A percentile compares a stretch with the other conserved stretches of the same genome.
These are phyloP conservation scores for Viola pubescens DNA, from an alignment of 441 rosid species.

Conservation along the genomic window DNA sequence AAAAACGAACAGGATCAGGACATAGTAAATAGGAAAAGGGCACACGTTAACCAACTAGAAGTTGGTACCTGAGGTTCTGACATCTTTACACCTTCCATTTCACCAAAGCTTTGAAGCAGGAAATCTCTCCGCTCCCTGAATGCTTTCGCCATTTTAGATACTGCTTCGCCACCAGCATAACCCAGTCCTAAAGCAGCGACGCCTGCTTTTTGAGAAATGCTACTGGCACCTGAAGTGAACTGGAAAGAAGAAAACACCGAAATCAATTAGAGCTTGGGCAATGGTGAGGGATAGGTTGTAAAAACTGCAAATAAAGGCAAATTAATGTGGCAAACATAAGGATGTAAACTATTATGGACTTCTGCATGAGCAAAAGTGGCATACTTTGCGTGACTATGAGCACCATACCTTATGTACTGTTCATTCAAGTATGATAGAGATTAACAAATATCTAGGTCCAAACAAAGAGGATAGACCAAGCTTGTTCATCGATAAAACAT, in stretches of 20 bases:
- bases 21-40: not conserved
- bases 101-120: constrained; percentile 67
- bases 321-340: not conserved
- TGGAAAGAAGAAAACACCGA: constrained; percentile 15
- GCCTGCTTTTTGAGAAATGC: constrained; percentile 82
- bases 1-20: constrained; percentile 8
- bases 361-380: no score
- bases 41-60: not conserved
- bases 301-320: not conserved
- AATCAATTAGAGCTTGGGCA: constrained; percentile 12
- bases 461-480: no score
- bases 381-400: no score
- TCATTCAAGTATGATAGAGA: not conserved
- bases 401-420: no score
- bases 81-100: constrained; percentile 67
- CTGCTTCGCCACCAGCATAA: constrained; percentile 86
- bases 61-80: constrained; percentile 76
- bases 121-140: constrained; percentile 87
- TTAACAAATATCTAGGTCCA: not conserved
- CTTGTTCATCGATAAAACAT: no score
- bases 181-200: constrained; percentile 90
- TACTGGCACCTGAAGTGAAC: constrained; percentile 89
- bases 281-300: not conserved
- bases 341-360: no score
- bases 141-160: constrained; percentile 73